These are phyloP conservation scores for Lasiodiplodia citricola DNA, from an alignment of 2,329 filamentous ascomycete genomes.

Conservation along the genomic window DNA sequence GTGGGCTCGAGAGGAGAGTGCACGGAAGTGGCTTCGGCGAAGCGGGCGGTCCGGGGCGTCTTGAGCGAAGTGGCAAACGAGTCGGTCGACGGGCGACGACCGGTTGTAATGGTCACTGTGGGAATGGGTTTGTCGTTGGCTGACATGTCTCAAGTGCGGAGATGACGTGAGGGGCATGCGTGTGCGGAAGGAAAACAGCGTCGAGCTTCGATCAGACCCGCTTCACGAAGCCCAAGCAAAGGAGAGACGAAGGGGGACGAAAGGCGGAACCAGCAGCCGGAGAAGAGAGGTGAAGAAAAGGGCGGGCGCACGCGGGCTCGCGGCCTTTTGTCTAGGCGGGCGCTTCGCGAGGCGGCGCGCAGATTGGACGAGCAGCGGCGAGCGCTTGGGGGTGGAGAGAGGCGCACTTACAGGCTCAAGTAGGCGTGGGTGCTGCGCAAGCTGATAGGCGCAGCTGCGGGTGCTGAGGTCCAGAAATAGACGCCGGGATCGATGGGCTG, in stretches of 20 bases:
- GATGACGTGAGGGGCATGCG: slow-evolving; percentile 42
- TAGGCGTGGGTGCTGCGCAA: slow-evolving; percentile 6
- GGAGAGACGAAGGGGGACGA: slow-evolving; percentile 37
- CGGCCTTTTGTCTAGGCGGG: slow-evolving; percentile 47
- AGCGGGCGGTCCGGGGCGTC: slow-evolving; percentile 75
- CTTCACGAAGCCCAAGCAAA: slow-evolving; percentile 25
- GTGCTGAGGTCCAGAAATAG: slow-evolving; percentile 26
- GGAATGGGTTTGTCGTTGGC: slow-evolving; percentile 51
- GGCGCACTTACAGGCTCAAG: slow-evolving; percentile 25
- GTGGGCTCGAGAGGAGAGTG: slow-evolving; percentile 72
- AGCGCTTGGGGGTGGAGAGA: slow-evolving; percentile 26
- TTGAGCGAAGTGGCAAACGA: slow-evolving; percentile 56
- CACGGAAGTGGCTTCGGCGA: slow-evolving; percentile 79
- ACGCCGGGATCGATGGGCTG: slow-evolving; percentile 21
- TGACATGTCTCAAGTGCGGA: slow-evolving; percentile 47
- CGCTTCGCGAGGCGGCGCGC: slow-evolving; percentile 38
- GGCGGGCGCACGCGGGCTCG: slow-evolving; percentile 40
- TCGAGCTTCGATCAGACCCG: slow-evolving; percentile 26
- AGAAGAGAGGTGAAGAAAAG: slow-evolving; percentile 36
- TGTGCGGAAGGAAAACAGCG: slow-evolving; percentile 26
- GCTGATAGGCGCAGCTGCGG: slow-evolving; percentile 24
- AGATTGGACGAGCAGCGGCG: slow-evolving; percentile 12
- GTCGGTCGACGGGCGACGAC: slow-evolving; percentile 47
- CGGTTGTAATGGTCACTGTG: slow-evolving; percentile 46
- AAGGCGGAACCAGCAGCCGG: slow-evolving; percentile 44